phyloP scores from a whole-genome alignment of 1,284 basidiomycete genomes.

The Moesziomyces antarcticus region DNA sequence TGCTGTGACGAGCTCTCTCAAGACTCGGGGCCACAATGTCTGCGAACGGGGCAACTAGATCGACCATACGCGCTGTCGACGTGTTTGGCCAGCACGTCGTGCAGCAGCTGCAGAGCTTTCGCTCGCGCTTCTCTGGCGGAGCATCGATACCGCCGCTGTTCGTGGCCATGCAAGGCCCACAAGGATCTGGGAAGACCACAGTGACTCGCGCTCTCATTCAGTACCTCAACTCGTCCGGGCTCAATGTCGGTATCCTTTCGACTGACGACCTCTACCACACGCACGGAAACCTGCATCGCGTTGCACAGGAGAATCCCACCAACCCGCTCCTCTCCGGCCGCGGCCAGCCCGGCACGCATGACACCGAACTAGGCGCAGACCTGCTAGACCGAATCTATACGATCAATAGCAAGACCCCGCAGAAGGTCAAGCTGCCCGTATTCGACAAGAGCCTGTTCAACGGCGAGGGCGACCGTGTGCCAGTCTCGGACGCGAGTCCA shows the following conservation, averaged over 20 bases:
- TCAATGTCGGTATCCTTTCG: conserved; percentile 19
- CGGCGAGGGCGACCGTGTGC: conserved; percentile 35
- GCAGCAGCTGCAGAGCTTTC: conserved; percentile 13
- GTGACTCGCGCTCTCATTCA: conserved; percentile 24
- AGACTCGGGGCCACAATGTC: background rate
- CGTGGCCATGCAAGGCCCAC: conserved; percentile 48
- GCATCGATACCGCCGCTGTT: conserved; percentile 22
- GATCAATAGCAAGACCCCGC: conserved; percentile 12
- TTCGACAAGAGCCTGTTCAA: conserved; percentile 41
- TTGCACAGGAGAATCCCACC: conserved; percentile 22
- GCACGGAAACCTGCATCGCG: conserved; percentile 17
- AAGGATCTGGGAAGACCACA: conserved; percentile 46
- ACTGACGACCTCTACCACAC: conserved; percentile 45
- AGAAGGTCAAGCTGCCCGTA: conserved; percentile 14
- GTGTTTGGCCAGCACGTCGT: conserved; percentile 35
- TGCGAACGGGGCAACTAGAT: background rate
- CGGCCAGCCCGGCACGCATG: conserved; percentile 45
- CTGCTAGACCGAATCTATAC: conserved; percentile 13
- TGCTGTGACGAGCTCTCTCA: background rate
- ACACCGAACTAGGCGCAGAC: conserved; percentile 16
- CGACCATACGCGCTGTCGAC: conserved; percentile 18
- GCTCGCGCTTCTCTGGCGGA: conserved; percentile 3
- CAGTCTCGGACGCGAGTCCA: conserved; percentile 5
- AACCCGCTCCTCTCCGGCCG: conserved; percentile 38
- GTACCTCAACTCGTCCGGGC: conserved; percentile 4